phyloP scores from a whole-genome alignment of 2,329 filamentous ascomycete species.

The Pseudogymnoascus verrucosus region DNA sequence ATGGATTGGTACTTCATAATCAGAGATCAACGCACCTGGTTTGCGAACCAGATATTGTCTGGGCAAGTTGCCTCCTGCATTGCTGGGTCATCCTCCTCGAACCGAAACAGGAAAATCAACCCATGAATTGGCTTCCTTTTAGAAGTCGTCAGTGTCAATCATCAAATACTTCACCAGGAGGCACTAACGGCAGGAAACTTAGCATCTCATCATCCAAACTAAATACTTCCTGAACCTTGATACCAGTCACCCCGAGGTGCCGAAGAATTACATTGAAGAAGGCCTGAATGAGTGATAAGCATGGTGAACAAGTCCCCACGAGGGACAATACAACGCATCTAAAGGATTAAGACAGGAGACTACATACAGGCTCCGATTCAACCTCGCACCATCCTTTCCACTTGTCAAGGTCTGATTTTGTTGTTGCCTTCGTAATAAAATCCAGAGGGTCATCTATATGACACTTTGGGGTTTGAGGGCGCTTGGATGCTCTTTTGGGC shows the following conservation, averaged over 20 bases:
- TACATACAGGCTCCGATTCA: conserved; percentile 75
- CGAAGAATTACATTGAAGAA: conserved; percentile 81
- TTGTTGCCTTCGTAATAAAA: conserved; percentile 37
- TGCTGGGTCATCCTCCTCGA: conserved; percentile 44
- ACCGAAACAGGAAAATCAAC: conserved; percentile 83
- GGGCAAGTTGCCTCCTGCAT: conserved; percentile 49
- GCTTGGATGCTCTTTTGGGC: background rate
- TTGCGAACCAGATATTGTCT: conserved; percentile 80
- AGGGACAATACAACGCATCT: background rate
- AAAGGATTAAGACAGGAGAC: background rate
- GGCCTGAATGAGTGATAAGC: conserved; percentile 40
- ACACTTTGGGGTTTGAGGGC: background rate
- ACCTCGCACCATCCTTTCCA: conserved; percentile 77
- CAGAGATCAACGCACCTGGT: conserved; percentile 52
- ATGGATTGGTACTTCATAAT: background rate
- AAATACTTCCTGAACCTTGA: conserved; percentile 71
- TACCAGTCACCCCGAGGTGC: conserved; percentile 65
- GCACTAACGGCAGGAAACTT: conserved; percentile 50
- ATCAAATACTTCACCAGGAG: background rate
- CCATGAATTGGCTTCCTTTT: conserved; percentile 67
- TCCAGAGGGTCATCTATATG: conserved; percentile 13
- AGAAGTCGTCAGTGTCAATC: conserved; percentile 9
- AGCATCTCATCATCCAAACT: conserved; percentile 60
- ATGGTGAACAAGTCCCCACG: background rate
- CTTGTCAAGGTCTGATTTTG: conserved; percentile 43